Base-by-base conservation (phyloP, 352 stramenopile species). In the Phytopythium montanum region DNA sequence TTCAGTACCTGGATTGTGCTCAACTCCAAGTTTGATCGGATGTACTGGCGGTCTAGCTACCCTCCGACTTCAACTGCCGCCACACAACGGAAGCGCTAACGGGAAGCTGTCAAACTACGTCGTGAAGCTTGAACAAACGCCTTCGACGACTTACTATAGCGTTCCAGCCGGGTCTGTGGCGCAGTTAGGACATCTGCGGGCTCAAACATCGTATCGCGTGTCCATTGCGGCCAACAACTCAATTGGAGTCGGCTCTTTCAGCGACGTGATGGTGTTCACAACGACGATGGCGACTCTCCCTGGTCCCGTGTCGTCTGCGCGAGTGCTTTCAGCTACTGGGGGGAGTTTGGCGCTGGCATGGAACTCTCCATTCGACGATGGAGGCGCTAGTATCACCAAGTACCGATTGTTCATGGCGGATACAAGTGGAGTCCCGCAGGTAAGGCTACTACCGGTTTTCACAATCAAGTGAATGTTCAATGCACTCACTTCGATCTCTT, bases 321-420 rank as follows among this genome's bases (percentile, higher is more conserved):
- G 34, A 4, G 16, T 65, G 12, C 56, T 68, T 3, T 57, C 55
- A 16, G 64, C 56, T 8, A 75, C 73, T 9, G 81, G 79, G 9
- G 81, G 81, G 14, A 60, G 68, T 5, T 61, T 88, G 5, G 57
- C 29, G 9, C 57, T 91, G 5, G 39, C 55, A 7, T 91, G 81
- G 81, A 42, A 42, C 1, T 26, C 55, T 21, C 81, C 81, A 8
- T 56, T 72, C 4, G 81, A 91, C 31, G 74, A 73, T 0, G 81
- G 81, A 0, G 81, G 81, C 5, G 59, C 87, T 16, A 48, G 66
- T 2, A 78, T 91, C 26, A 79, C 55, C 6, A 88, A 88, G 7
- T 91, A 89, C 48, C 75, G 77, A 9, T 51, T 91, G 26, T 81
- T 85, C 34, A 50, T 61, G 2, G 41, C 74, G 18, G 54, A 63